Conservation (phyloP, 2,329 filamentous ascomycete species). For the Penicillium sp. region DNA sequence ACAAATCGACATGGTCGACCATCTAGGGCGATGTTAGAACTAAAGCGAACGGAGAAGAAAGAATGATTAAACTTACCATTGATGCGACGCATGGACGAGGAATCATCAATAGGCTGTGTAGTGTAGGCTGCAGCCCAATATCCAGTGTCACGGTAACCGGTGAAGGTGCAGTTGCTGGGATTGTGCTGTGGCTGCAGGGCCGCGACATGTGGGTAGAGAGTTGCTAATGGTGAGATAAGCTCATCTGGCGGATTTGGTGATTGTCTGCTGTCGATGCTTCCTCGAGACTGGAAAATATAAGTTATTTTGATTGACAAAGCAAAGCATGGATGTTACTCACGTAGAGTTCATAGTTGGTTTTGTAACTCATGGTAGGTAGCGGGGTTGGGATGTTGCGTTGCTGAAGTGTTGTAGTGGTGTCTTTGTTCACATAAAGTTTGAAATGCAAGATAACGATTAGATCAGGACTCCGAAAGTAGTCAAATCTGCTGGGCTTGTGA, state of each 20-base stretch:
- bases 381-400: not conserved
- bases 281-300: constrained; percentile 15
- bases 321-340: constrained; percentile 21
- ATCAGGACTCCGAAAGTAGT: not conserved
- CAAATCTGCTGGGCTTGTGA: constrained; percentile 9
- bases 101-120: constrained; percentile 19
- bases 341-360: constrained; percentile 35
- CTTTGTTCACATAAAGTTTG: not conserved
- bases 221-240: constrained; percentile 26
- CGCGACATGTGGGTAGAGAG: constrained; percentile 33
- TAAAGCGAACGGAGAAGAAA: constrained; percentile 4
- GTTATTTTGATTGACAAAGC: constrained; percentile 1
- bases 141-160: constrained; percentile 23
- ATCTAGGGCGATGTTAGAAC: constrained; percentile 18
- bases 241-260: constrained; percentile 24
- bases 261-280: constrained; percentile 23
- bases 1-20: constrained; percentile 24
- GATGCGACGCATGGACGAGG: constrained; percentile 16
- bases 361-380: constrained; percentile 28
- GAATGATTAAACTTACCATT: constrained; percentile 20
- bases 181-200: constrained; percentile 30
- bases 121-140: constrained; percentile 30
- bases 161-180: constrained; percentile 23
- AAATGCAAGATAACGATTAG: not conserved
- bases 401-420: not conserved